Base-by-base conservation (phyloP, 1,284 basidiomycete species). In the Ustilago bromivora region DNA sequence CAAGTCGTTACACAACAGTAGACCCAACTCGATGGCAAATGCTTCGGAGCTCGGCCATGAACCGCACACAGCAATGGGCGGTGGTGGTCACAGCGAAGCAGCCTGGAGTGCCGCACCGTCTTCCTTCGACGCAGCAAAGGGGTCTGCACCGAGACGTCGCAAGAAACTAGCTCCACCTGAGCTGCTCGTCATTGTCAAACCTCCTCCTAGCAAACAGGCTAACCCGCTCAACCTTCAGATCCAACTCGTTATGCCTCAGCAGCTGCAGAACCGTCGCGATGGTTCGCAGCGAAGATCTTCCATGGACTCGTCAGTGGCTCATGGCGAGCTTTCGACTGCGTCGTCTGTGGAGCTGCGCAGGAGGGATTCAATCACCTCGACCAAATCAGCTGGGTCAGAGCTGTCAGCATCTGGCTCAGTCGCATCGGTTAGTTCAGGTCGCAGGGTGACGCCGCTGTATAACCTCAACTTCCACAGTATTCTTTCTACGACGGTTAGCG, bases 401-500 rank as follows among this genome's bases (percentile, higher is more conserved):
- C 17, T 66, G 17, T 77, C 75, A 9, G 56, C 65, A 0, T 66
- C 77, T 9, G 66, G 63, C 49, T 76, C 75, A 34, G 54, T 65
- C 5, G 60, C 73, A n/a, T 76, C 56, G 7, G 53, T 67, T 15
- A 82, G 81, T 71, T 85, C 88, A 11, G 65, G 67, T 8, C 60
- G 93, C 55, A 91, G 92, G 79, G 95, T 98, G 78, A 92, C 95
- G 56, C 96, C 96, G 0, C 89, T 98, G 15, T 98, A 97, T 88
- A 98, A 96, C 82, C 90, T 98, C 38, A 92, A 93, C 62, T 93
- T 92, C 2, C 96, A 99, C 87, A 94, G 94, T 77, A 94, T 98
- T 66, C 90, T 96, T 88, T 92, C 94, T 11, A 96, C 96, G 72
- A 92, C 92, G 35, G 92, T 97, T 65, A 91, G 94, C 36, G 94